Evolutionary conservation across 2,329 filamentous ascomycete genomes (phyloP), one percentile per base, ranked within the genome.

Genomic region (Epichloe gansuensis): DNA sequence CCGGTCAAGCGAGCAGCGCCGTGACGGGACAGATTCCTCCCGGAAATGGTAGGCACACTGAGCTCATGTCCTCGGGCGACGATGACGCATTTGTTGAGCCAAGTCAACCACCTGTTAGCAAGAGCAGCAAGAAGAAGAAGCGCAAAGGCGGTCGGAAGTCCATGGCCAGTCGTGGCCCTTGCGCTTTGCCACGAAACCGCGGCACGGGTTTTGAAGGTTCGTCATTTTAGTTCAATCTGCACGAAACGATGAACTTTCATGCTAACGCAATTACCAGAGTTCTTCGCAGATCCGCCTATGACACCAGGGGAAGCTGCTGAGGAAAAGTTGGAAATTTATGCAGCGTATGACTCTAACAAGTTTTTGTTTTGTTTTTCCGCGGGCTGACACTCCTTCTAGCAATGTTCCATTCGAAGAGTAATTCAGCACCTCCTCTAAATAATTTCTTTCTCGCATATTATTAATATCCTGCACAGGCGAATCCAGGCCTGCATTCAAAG

Each of bases 401-500:
- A n/a, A 25, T 11, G 9, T 75, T 8, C 67, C 77, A 1, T 83
- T 86, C 57, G 63, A 74, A 38, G 75, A 81, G 83, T 85, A 72
- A 13, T 49, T 23, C 4, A 6, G 8, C 4, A 17, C 31, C 13
- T 23, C 42, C 17, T 21, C 1, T 9, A 13, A 37, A 7, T 12
- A 50, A 9, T 5, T 12, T 7, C 11, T 41, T 13, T 12, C 3
- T 4, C 13, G 7, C 48, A 15, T 8, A 15, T 15, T 4, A 50
- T 17, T 51, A 31, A 51, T 17, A 34, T 5, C 9, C 12, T 21
- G 3, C 4, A n/a, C 47, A 86, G 85, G 52, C 88, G 93, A 46
- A 88, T 97, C 42, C 85, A 96, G 63, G 78, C 83, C 28, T 93
- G 88, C 46, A 86, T 97, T 52, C 83, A 90, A 58, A 85, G 89